Evolutionary conservation across 1,284 basidiomycete genomes (phyloP), one percentile per base, ranked within the genome.

Genomic region (Heterobasidion annosum): DNA sequence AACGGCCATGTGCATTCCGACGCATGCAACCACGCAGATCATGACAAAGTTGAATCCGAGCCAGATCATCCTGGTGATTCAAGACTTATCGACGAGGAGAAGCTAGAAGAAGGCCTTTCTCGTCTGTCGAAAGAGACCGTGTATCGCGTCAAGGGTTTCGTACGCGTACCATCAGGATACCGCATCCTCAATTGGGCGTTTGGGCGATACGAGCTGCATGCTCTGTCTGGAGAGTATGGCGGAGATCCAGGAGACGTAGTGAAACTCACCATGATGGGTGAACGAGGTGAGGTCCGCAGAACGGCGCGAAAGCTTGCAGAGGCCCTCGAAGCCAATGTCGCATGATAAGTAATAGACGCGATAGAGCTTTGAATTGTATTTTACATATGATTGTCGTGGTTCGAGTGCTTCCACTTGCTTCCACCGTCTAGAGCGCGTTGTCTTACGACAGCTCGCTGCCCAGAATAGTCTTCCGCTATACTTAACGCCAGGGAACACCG

Each of bases 161-260:
- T 93, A 32, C 76, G 76, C 37, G 65, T 89, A n/a, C 63, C 64
- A 10, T 67, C 66, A 16, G 74, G 73, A 19, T 67, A 73, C 46
- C 67, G 78, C 61, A 89, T 94, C 58, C 66, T 95, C 57, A 96
- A 96, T 66, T 96, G 90, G 88, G 92, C 93, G 5, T 96, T 95
- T 69, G 90, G 90, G 16, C 78, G 91, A 50, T 83, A 81, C 65
- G 90, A 93, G 37, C 71, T 94, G 48, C 84, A 76, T 3, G 65
- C 65, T 6, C 64, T 74, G 19, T 62, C 64, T 8, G 61, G 58
- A 7, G 60, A 67, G 15, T 68, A 73, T n/a, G 68, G 68, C 44
- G 60, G 65, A 16, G 67, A 67, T 33, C 57, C 63, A 63, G 59
- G 67, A 58, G 61, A 73, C 54, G 62, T 67, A 32, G 10, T 91